Base-by-base conservation (phyloP, 352 stramenopile species). In the Pythium utonaiense region DNA sequence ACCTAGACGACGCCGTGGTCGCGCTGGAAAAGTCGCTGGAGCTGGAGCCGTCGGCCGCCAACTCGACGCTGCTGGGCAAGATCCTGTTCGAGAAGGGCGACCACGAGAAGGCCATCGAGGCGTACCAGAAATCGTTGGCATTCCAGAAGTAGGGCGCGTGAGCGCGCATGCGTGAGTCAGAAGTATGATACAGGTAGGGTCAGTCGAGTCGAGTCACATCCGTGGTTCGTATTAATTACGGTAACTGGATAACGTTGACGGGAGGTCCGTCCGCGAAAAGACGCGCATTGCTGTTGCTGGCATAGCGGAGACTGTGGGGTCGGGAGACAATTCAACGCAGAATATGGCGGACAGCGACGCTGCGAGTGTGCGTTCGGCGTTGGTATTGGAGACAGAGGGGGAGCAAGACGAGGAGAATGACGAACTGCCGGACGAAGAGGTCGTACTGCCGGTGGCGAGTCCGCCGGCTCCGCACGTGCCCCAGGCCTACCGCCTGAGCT, bases 21-120 rank as follows among this genome's bases (percentile, higher is more conserved):
- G 76, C 81, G 50, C 83, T 95, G 34, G 60, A 76, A 8, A 73
- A 66, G 53, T 92, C 86, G 34, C 54, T 95, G 8, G 73, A 85
- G 24, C 62, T 93, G 25, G 83, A 93, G 66, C 73, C 83, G 41
- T 88, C 78, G n/a, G 86, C 83, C 3, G 87, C 83, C 6, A 92
- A 93, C 65, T 93, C 75, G 61, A 95, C 86, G 34, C 61, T 95
- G 54, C 63, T 93, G 36, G 86, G 86, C 51, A 93, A 95, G 67
- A 92, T 95, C 49, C 65, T 93, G 27, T 95, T 93, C 51, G 86
- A 95, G 55, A 93, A 92, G 59, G 86, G 86, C 10, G 86, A 95
- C 69, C 81, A 92, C 61, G 83, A 95, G 65, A 87, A 87, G 47
- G 86, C 86, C 49, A 93, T 95, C 53, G 75, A 82, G 48, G 86